A percentile compares a stretch with the other conserved stretches of the same genome.
These are phyloP conservation scores for Penicillium sumatraense DNA, from an alignment of 2,329 filamentous ascomycete species.

Conservation along the genomic window DNA sequence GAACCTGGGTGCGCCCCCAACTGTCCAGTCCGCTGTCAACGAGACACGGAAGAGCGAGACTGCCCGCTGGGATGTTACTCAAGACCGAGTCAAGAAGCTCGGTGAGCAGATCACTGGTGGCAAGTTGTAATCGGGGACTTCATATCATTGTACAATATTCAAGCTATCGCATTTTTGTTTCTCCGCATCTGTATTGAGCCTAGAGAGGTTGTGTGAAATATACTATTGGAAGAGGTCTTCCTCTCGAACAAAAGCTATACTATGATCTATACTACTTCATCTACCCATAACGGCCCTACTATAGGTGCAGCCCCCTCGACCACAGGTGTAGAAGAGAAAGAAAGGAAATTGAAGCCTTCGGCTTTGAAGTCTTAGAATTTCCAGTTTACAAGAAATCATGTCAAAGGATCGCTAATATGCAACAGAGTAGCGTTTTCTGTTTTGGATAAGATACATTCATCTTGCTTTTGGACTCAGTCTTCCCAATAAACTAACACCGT, in stretches of 20 bases:
- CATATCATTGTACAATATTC: slow-evolving; percentile 30
- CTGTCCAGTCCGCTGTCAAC: slow-evolving; percentile 36
- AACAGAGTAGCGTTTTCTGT: too few relatives aligned
- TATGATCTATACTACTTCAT: neutral
- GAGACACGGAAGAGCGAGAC: slow-evolving; percentile 37
- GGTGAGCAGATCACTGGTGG: slow-evolving; percentile 71
- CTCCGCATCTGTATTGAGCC: slow-evolving; percentile 11
- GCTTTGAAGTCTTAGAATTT: too few relatives aligned
- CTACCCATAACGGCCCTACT: too few relatives aligned
- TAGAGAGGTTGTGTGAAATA: slow-evolving; percentile 4
- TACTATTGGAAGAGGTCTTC: neutral
- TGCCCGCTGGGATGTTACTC: slow-evolving; percentile 50
- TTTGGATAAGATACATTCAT: too few relatives aligned
- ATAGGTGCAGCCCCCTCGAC: too few relatives aligned
- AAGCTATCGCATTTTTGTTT: slow-evolving; percentile 23
- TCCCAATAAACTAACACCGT: too few relatives aligned
- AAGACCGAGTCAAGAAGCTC: slow-evolving; percentile 65
- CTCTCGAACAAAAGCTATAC: neutral
- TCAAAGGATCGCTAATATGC: too few relatives aligned
- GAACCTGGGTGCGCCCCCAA: slow-evolving; percentile 54
- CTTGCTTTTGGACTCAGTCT: too few relatives aligned
- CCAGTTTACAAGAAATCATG: too few relatives aligned
- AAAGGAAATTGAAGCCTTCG: too few relatives aligned
- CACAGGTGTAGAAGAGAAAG: too few relatives aligned
- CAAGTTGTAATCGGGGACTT: slow-evolving; percentile 53